Conservation (phyloP, 2,329 filamentous ascomycete species). For the Neonectria magnoliae region DNA sequence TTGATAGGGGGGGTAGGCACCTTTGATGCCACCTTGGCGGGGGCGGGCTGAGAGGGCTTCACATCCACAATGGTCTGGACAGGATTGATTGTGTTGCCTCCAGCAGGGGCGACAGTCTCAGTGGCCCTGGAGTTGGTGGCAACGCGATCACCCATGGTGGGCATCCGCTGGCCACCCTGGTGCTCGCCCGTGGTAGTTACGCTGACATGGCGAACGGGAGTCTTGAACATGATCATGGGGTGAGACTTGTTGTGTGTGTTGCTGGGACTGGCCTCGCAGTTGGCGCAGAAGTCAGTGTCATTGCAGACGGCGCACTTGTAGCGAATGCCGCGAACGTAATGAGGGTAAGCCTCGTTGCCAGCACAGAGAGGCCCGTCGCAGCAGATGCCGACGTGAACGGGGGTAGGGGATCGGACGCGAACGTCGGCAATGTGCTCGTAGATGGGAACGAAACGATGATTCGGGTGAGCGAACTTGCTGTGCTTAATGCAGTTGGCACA, state of each 20-base stretch:
- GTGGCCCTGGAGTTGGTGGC: slow-evolving; percentile 59
- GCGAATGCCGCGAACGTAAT: slow-evolving; percentile 85
- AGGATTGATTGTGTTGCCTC: slow-evolving; percentile 58
- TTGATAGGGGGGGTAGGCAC: slow-evolving; percentile 7
- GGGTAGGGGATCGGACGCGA: slow-evolving; percentile 37
- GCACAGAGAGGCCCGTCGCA: slow-evolving; percentile 94
- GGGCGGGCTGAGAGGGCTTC: slow-evolving; percentile 65
- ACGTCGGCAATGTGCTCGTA: slow-evolving; percentile 72
- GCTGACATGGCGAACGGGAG: slow-evolving; percentile 85
- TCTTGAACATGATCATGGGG: slow-evolving; percentile 96
- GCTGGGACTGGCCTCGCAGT: slow-evolving; percentile 86
- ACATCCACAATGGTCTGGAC: slow-evolving; percentile 80
- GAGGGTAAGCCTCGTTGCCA: slow-evolving; percentile 60
- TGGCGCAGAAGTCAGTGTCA: slow-evolving; percentile 94
- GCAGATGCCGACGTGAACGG: slow-evolving; percentile 84
- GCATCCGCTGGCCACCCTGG: slow-evolving; percentile 70
- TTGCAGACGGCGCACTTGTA: slow-evolving; percentile 98
- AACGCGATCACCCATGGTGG: slow-evolving; percentile 74
- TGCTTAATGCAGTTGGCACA: slow-evolving; percentile 79
- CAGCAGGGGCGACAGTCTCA: slow-evolving; percentile 54
- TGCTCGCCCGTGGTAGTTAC: slow-evolving; percentile 87
- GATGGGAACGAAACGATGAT: slow-evolving; percentile 88
- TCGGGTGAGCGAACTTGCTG: slow-evolving; percentile 76
- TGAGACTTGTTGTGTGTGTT: slow-evolving; percentile 95
- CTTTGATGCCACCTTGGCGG: slow-evolving; percentile 4